A percentile compares a stretch with the other conserved stretches of the same genome.
phyloP scores from a whole-genome alignment of 2,329 filamentous ascomycete species.

The Juglanconis juglandina region DNA sequence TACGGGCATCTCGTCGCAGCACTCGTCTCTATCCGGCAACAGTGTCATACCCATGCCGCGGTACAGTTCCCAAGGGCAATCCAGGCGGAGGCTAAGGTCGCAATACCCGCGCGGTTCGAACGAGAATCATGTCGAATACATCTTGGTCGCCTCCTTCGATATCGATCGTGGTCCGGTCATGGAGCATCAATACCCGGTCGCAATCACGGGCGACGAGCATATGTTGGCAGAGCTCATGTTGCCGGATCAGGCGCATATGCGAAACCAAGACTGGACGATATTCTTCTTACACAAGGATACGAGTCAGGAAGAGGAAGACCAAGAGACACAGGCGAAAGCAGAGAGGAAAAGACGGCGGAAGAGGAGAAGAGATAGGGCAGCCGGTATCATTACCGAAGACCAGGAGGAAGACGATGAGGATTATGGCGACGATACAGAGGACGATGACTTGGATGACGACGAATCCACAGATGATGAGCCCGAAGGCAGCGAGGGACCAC shows the following conservation, averaged over 20 bases:
- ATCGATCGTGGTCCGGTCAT: conserved; percentile 94
- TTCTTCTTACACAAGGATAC: conserved; percentile 98
- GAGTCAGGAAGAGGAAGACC: conserved; percentile 76
- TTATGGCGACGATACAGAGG: conserved; percentile 40
- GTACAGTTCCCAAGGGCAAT: conserved; percentile 48
- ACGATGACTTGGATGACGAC: conserved; percentile 49
- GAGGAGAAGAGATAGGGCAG: conserved; percentile 48
- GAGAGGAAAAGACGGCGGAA: conserved; percentile 49
- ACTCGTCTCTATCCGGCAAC: conserved; percentile 54
- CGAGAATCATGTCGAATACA: conserved; percentile 98
- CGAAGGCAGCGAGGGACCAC: conserved; percentile 76
- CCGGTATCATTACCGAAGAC: conserved; percentile 45
- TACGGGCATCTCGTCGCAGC: conserved; percentile 54
- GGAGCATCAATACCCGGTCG: conserved; percentile 95
- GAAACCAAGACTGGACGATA: conserved; percentile 97
- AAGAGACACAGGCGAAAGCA: conserved; percentile 58
- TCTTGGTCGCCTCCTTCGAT: conserved; percentile 94
- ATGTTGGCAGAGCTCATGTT: conserved; percentile 99
- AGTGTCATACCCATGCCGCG: conserved; percentile 30
- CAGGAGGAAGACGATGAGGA: conserved; percentile 47
- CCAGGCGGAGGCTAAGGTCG: conserved; percentile 59
- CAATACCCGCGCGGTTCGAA: conserved; percentile 71
- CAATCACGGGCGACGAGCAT: conserved; percentile 94
- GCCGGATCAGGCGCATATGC: conserved; percentile 90
- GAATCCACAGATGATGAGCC: conserved; percentile 60